Conservation (phyloP, 2,329 filamentous ascomycete species). For the Tolypocladium tundrense region DNA sequence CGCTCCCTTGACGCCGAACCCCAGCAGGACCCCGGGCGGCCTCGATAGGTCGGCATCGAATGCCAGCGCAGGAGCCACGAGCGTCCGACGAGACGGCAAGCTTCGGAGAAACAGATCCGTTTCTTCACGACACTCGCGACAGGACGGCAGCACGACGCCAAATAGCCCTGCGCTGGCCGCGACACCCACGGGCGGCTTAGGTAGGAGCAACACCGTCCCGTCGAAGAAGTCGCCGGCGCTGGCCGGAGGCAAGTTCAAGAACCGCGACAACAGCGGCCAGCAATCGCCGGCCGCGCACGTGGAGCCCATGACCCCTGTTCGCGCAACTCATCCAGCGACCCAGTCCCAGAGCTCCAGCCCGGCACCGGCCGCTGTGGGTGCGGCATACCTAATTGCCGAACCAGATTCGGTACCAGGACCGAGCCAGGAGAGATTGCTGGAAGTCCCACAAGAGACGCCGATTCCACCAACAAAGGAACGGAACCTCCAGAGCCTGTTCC, state of each 20-base stretch:
- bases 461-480: constrained; percentile 57
- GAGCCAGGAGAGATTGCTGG: constrained; percentile 39
- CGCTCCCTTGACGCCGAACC: constrained; percentile 32
- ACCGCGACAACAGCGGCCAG: constrained; percentile 18
- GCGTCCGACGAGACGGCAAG: constrained; percentile 68
- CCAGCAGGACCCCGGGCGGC: constrained; percentile 40
- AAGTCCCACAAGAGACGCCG: constrained; percentile 27
- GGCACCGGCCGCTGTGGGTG: constrained; percentile 14
- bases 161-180: constrained; percentile 46
- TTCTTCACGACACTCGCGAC: constrained; percentile 76
- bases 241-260: constrained; percentile 54
- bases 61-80: constrained; percentile 80
- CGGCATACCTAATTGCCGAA: constrained; percentile 15
- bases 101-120: constrained; percentile 84
- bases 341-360: constrained; percentile 14
- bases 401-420: constrained; percentile 24
- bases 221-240: constrained; percentile 77
- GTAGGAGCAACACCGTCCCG: constrained; percentile 80
- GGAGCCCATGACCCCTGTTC: constrained; percentile 27
- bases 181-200: constrained; percentile 45
- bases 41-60: constrained; percentile 63
- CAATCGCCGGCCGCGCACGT: constrained; percentile 20
- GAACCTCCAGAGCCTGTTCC: constrained; percentile 59
- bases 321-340: constrained; percentile 10
- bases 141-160: constrained; percentile 63